Evolutionary conservation across 1,139 yeast species (phyloP).

Genomic region (Geotrichum phurueaensis): DNA sequence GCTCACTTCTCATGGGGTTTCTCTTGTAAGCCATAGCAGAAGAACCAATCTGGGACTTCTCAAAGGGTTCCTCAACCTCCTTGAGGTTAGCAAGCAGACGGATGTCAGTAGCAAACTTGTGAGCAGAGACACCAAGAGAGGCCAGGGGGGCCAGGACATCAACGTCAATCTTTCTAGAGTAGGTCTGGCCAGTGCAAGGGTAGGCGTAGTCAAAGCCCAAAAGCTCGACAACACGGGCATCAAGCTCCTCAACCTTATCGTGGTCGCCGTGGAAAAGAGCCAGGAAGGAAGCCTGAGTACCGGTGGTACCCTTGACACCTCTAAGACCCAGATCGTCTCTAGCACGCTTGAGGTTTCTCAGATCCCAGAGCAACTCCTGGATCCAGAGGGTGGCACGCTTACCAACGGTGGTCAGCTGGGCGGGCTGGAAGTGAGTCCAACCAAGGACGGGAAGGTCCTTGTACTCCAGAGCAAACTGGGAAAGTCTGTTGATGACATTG

Average conservation of each 20-base stretch:
- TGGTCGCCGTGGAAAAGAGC: constrained; percentile 94
- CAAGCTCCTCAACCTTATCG: constrained; percentile 89
- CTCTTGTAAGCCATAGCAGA: constrained; percentile 99
- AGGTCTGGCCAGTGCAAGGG: constrained; percentile 98
- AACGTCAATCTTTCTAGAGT: constrained; percentile 94
- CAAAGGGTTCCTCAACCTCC: constrained; percentile 97
- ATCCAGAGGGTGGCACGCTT: constrained; percentile 97
- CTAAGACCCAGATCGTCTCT: constrained; percentile 94
- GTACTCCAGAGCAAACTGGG: constrained; percentile 81
- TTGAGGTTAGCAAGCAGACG: constrained; percentile 93
- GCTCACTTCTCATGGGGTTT: constrained; percentile 98
- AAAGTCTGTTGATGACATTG: constrained; percentile 85
- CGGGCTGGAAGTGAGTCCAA: constrained; percentile 99
- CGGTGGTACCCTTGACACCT: constrained; percentile 99
- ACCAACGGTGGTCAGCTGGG: constrained; percentile 97
- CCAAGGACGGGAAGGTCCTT: constrained; percentile 97
- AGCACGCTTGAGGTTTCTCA: constrained; percentile 91
- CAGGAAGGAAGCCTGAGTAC: constrained; percentile 95
- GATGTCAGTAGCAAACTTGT: constrained; percentile 95
- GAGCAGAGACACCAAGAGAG: constrained; percentile 93
- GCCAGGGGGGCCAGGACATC: constrained; percentile 91
- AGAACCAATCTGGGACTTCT: constrained; percentile 95
- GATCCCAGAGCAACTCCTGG: constrained; percentile 96
- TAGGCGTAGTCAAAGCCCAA: constrained; percentile 91
- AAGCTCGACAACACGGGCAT: constrained; percentile 84